Evolutionary conservation across 495 filamentous ascomycete species (phyloP), one percentile per base, ranked within the genome.

Genomic region (Talaromyces ruber): DNA sequence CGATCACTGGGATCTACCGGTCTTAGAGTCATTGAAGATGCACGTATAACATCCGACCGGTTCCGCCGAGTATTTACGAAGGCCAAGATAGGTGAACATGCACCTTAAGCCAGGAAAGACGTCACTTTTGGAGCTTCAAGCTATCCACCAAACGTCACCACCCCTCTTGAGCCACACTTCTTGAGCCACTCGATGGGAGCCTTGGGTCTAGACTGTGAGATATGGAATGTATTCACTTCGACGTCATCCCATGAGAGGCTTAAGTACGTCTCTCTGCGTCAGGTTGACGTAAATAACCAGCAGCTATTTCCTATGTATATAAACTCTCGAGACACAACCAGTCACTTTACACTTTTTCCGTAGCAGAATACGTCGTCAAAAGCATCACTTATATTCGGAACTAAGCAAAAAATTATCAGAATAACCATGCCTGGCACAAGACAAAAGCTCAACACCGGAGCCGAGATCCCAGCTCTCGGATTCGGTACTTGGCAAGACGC

Each of bases 401-500:
- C 3, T n/a, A 39, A 16, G 34, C 34, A 3, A 39, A 39, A 39
- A 0, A 45, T n/a, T 5, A 21, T 60, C 16, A n/a, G 14, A 0
- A 16, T 12, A 34, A 62, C 9, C 16, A 63, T 58, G 60, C 29
- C 59, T 54, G 59, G 64, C 30, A 80, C 78, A 16, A 72, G 65
- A 56, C 72, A 74, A 61, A 74, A 76, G 58, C 70, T 81, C 26
- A 83, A 83, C 65, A 83, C 78, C 24, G 79, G 80, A 16, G 77
- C 79, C 11, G 61, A 77, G 11, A 82, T 83, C 30, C 80, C 77
- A 21, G 75, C 77, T 24, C 64, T 80, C 28, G 77, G 77, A 24
- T 74, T 80, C 50, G 77, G 77, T 26, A 83, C 79, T 25, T 83
- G 77, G 79, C 80, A 82, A 57, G 80, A 83, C 63, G 68, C 64